These are phyloP conservation scores for Chloroidium sp. DNA, from an alignment of 163 green algal species.

Conservation along the genomic window DNA sequence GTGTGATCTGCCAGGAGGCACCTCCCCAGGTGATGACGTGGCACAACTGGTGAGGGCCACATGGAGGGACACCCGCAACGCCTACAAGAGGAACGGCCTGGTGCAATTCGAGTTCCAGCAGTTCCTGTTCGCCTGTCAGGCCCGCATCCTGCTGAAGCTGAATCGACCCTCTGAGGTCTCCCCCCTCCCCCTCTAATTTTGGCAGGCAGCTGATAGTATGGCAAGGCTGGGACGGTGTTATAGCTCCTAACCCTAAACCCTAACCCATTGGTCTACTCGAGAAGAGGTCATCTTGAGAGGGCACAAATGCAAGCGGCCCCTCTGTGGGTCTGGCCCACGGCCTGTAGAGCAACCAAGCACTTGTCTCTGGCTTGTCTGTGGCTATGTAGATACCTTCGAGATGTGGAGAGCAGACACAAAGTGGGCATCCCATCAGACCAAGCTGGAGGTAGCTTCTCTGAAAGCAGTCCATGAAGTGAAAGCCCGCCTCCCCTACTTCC, in stretches of 20 bases:
- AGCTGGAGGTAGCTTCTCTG: background rate
- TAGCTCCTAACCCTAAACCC: too few species aligned
- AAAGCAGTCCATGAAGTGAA: background rate
- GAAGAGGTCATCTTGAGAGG: background rate
- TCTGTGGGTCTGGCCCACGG: background rate
- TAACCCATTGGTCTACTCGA: background rate
- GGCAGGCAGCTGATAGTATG: too few species aligned
- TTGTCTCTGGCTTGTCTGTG: background rate
- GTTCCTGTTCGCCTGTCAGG: conserved; percentile 67
- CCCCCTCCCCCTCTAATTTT: background rate
- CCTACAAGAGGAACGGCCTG: conserved; percentile 25
- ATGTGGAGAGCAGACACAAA: background rate
- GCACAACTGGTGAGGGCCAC: conserved; percentile 38
- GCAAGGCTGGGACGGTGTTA: too few species aligned
- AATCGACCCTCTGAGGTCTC: conserved; percentile 28
- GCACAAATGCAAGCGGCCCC: background rate
- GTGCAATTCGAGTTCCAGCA: conserved; percentile 57
- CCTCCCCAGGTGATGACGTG: conserved; percentile 35
- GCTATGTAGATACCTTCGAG: background rate
- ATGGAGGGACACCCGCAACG: conserved; percentile 42
- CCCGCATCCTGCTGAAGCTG: conserved; percentile 37
- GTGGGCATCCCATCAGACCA: background rate
- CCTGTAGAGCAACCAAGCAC: background rate
- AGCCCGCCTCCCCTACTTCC: too few species aligned
- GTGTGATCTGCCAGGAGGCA: conserved; percentile 3